Evolutionary conservation across 176 grass and related monocot species (phyloP).

Genomic region (Echinochloa phyllopogon): DNA sequence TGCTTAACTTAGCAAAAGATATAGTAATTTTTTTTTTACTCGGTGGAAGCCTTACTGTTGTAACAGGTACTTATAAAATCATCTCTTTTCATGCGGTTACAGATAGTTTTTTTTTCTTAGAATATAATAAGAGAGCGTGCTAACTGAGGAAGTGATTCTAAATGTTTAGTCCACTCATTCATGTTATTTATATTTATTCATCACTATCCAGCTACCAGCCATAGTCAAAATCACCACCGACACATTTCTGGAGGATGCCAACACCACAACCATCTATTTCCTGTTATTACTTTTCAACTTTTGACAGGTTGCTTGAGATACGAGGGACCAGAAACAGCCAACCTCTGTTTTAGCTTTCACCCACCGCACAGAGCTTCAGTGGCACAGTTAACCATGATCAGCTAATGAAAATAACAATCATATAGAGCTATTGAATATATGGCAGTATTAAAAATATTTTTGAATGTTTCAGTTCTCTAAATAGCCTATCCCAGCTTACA

Average conservation of each 20-base stretch:
- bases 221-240: not conserved
- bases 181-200: not conserved
- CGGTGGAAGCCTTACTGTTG: slow-evolving; percentile 10
- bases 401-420: slow-evolving; percentile 26
- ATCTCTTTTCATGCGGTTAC: slow-evolving; percentile 7
- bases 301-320: slow-evolving; percentile 24
- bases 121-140: slow-evolving; percentile 39
- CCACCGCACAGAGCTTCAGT: slow-evolving; percentile 21
- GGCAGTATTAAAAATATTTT: not conserved
- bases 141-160: slow-evolving; percentile 17
- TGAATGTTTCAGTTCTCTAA: not conserved
- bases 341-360: slow-evolving; percentile 31
- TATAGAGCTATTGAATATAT: slow-evolving; percentile 2
- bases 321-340: slow-evolving; percentile 28
- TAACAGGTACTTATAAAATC: slow-evolving; percentile 33
- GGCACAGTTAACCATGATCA: slow-evolving; percentile 19
- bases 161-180: slow-evolving; percentile 17
- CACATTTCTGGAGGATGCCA: slow-evolving; percentile 13
- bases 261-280: not conserved
- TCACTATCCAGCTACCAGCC: slow-evolving; percentile 26
- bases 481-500: not conserved
- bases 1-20: not conserved
- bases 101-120: slow-evolving; percentile 45
- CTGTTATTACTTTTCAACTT: slow-evolving; percentile 23
- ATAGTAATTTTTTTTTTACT: not conserved